Percentiles rank a stretch among this genome's conserved stretches.
Evolutionary conservation across 2,329 filamentous ascomycete species (phyloP).

Genomic region (Diaporthe sp.): DNA sequence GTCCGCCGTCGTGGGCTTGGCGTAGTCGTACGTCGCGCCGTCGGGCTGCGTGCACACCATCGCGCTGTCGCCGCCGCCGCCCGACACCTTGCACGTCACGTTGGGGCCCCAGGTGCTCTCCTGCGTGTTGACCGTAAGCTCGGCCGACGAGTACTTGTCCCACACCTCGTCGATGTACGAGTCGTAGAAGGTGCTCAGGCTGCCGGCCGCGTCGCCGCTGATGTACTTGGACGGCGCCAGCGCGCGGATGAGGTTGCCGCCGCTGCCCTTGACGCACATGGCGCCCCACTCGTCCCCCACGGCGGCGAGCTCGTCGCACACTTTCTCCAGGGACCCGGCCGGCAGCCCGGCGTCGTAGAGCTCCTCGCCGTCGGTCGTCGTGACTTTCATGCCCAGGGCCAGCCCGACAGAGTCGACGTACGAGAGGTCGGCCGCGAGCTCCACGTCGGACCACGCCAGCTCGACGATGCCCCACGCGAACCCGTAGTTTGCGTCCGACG

Average conservation of each 20-base stretch:
- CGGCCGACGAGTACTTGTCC: slow-evolving; percentile 53
- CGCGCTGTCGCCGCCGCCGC: slow-evolving; percentile 54
- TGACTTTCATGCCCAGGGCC: slow-evolving; percentile 64
- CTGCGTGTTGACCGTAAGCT: slow-evolving; percentile 59
- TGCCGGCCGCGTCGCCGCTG: slow-evolving; percentile 41
- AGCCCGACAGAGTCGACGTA: slow-evolving; percentile 67
- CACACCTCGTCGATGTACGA: slow-evolving; percentile 63
- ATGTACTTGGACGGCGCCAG: slow-evolving; percentile 60
- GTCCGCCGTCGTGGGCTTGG: slow-evolving; percentile 59
- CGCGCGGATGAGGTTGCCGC: slow-evolving; percentile 58
- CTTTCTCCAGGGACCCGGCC: slow-evolving; percentile 29
- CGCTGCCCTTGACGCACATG: slow-evolving; percentile 57
- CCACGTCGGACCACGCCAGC: slow-evolving; percentile 58
- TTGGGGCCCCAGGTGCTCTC: slow-evolving; percentile 35
- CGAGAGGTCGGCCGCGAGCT: slow-evolving; percentile 63
- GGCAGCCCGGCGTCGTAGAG: slow-evolving; percentile 25
- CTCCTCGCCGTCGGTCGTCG: slow-evolving; percentile 35
- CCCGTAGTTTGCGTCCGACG: slow-evolving; percentile 65
- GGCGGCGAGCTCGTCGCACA: slow-evolving; percentile 46
- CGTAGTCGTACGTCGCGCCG: slow-evolving; percentile 57
- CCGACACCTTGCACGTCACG: slow-evolving; percentile 55
- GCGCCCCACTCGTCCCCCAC: slow-evolving; percentile 61
- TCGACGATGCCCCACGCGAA: slow-evolving; percentile 67
- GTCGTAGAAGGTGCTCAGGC: slow-evolving; percentile 55
- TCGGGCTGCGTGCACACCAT: slow-evolving; percentile 54